phyloP scores from a whole-genome alignment of 1,139 yeast genomes.

The Sugiyamaella paludigena region DNA sequence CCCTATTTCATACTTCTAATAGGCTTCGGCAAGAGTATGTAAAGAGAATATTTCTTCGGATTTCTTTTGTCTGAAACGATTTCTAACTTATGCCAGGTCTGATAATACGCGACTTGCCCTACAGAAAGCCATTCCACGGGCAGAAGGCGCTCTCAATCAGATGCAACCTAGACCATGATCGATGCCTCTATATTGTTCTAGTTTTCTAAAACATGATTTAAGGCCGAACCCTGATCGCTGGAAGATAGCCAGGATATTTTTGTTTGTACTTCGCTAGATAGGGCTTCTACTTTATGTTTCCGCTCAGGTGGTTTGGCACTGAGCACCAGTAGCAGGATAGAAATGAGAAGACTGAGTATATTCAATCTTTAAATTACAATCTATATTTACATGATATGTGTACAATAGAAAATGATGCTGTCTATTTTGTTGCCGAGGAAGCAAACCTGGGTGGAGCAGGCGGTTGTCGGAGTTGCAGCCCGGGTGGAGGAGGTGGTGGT shows the following conservation, averaged over 20 bases:
- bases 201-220: too few species aligned
- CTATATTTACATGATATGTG: not conserved
- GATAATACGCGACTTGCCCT: slow-evolving; percentile 22
- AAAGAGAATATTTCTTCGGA: not conserved
- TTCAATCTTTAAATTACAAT: too few species aligned
- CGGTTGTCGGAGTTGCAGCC: slow-evolving; percentile 20
- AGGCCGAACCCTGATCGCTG: not conserved
- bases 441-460: not conserved
- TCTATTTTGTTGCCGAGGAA: too few species aligned
- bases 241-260: not conserved
- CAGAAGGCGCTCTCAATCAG: slow-evolving; percentile 27
- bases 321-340: too few species aligned
- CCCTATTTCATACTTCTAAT: slow-evolving; percentile 1
- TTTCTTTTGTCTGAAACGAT: not conserved
- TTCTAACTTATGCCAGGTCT: slow-evolving; percentile 16
- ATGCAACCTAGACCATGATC: slow-evolving; percentile 11
- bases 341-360: too few species aligned
- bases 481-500: slow-evolving; percentile 25
- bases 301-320: too few species aligned
- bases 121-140: slow-evolving; percentile 25
- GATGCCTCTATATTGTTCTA: too few species aligned
- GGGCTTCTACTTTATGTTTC: too few species aligned
- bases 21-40: slow-evolving; percentile 9
- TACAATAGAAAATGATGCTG: too few species aligned
- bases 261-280: not conserved